A percentile compares a stretch with the other conserved stretches of the same genome.
These are phyloP conservation scores for Yamadazyma oceani DNA, from an alignment of 1,139 yeast genomes.

Conservation along the genomic window DNA sequence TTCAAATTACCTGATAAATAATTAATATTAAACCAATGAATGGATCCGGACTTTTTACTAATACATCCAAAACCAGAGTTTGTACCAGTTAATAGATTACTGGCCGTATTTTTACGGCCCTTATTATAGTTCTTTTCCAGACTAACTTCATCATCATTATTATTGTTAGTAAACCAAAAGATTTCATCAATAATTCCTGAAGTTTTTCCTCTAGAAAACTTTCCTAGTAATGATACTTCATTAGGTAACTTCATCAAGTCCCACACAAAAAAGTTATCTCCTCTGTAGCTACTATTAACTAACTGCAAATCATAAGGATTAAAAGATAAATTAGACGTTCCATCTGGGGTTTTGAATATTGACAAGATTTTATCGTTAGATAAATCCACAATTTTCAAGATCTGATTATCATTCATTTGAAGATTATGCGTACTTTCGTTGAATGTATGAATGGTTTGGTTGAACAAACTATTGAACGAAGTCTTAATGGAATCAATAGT, in stretches of 20 bases:
- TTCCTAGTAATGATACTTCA: slow-evolving; percentile 57
- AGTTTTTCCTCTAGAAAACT: slow-evolving; percentile 64
- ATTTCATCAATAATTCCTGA: slow-evolving; percentile 53
- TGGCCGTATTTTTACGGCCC: slow-evolving; percentile 9
- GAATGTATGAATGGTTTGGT: slow-evolving; percentile 37
- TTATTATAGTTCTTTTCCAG: not conserved
- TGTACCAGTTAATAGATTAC: slow-evolving; percentile 21
- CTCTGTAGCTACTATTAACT: slow-evolving; percentile 57
- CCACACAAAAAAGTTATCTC: slow-evolving; percentile 66
- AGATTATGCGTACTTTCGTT: slow-evolving; percentile 25
- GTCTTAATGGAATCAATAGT: slow-evolving; percentile 34
- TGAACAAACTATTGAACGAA: slow-evolving; percentile 32
- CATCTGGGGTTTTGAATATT: slow-evolving; percentile 61
- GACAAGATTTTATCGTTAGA: slow-evolving; percentile 44
- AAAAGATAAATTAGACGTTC: slow-evolving; percentile 58
- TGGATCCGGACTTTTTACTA: slow-evolving; percentile 56
- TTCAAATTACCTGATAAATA: slow-evolving; percentile 36
- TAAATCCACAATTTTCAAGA: slow-evolving; percentile 48
- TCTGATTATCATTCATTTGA: slow-evolving; percentile 29
- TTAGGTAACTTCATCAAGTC: slow-evolving; percentile 55
- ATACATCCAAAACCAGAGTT: slow-evolving; percentile 55
- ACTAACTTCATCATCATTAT: slow-evolving; percentile 9
- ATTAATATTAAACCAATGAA: slow-evolving; percentile 60
- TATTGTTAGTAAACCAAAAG: slow-evolving; percentile 50
- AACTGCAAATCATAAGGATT: slow-evolving; percentile 64